phyloP scores from a whole-genome alignment of 176 grass and related monocot species.

The Cocos nucifera region DNA sequence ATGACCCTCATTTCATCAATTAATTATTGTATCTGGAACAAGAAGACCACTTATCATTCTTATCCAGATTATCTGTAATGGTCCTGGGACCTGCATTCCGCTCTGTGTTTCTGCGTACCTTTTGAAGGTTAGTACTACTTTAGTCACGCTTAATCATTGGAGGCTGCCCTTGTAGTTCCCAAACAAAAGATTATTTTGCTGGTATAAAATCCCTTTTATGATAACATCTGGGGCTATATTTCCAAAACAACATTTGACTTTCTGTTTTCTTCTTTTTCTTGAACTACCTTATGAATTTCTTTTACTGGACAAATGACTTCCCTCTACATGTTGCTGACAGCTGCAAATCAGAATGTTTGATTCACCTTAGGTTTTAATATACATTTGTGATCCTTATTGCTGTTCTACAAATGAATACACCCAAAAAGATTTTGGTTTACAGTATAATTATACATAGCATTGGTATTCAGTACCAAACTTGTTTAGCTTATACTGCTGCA shows the following conservation, averaged over 20 bases:
- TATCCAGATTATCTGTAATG: conserved; percentile 84
- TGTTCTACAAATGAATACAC: too few relatives aligned
- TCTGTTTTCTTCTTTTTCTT: too few relatives aligned
- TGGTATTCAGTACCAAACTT: neutral
- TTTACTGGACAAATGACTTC: too few relatives aligned
- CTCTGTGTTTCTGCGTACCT: conserved; percentile 69
- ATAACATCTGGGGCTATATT: too few relatives aligned
- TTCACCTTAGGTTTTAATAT: too few relatives aligned
- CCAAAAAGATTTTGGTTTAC: too few relatives aligned
- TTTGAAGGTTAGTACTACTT: conserved; percentile 45
- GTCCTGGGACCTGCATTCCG: conserved; percentile 85
- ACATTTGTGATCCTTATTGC: too few relatives aligned
- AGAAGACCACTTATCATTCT: conserved; percentile 10
- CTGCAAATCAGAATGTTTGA: too few relatives aligned
- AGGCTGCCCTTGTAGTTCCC: neutral
- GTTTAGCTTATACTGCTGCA: conserved; percentile 21
- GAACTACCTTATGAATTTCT: too few relatives aligned
- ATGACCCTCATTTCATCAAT: conserved; percentile 9
- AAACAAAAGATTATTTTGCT: neutral
- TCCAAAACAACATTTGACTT: too few relatives aligned
- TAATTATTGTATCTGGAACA: conserved; percentile 19
- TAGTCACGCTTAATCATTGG: neutral
- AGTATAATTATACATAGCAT: neutral
- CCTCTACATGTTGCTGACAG: too few relatives aligned
- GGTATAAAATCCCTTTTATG: too few relatives aligned